Percentiles rank a stretch among this genome's conserved stretches.
phyloP scores from a whole-genome alignment of 2,329 filamentous ascomycete genomes.

The Aspergillus jensenii region DNA sequence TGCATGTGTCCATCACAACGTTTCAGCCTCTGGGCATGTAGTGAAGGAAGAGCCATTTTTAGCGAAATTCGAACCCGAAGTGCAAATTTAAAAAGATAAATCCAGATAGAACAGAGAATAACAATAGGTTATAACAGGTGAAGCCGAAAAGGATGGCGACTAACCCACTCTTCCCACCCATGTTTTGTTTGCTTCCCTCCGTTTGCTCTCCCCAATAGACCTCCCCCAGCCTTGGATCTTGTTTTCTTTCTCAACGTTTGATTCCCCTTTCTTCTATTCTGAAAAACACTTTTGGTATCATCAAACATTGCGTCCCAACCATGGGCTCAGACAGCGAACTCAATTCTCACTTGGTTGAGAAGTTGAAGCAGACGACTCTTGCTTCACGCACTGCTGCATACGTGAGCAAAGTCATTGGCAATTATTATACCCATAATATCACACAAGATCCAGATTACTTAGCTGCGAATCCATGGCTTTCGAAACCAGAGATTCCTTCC shows the following conservation, averaged over 20 bases:
- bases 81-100: too few relatives aligned
- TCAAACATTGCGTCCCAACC: not conserved
- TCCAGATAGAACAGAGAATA: not conserved
- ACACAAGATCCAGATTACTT: conserved; percentile 25
- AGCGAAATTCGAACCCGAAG: too few relatives aligned
- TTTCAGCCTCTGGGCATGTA: too few relatives aligned
- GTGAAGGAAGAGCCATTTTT: too few relatives aligned
- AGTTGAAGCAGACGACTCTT: not conserved
- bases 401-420: conserved; percentile 31
- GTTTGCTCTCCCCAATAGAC: not conserved
- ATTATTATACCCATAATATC: conserved; percentile 26
- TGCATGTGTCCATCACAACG: too few relatives aligned
- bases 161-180: not conserved
- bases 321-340: conserved; percentile 1
- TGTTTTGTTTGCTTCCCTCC: not conserved
- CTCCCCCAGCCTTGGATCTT: not conserved
- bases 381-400: not conserved
- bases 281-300: not conserved
- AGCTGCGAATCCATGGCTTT: conserved; percentile 36
- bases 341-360: not conserved
- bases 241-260: not conserved
- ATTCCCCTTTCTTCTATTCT: not conserved
- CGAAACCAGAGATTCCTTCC: conserved; percentile 42
- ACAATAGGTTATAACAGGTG: not conserved
- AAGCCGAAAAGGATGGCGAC: not conserved